Conservation (phyloP, 2,329 filamentous ascomycete genomes). For the Aspergillus quadricinctus region DNA sequence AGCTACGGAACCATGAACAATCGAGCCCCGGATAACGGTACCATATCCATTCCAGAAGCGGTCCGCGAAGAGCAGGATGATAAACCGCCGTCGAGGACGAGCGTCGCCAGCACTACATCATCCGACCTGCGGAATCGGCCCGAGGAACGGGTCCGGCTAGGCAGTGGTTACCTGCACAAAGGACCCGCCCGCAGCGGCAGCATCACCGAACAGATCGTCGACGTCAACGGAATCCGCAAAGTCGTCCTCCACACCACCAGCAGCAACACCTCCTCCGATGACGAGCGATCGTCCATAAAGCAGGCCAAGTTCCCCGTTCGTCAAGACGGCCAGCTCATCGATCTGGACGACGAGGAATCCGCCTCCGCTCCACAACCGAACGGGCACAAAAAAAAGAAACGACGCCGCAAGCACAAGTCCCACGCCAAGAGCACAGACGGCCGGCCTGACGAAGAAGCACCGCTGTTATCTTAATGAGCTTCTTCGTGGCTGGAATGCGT, state of each 20-base stretch:
- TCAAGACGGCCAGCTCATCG: conserved; percentile 10
- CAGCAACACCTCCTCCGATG: conserved; percentile 45
- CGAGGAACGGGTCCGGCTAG: conserved; percentile 18
- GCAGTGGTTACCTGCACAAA: conserved; percentile 33
- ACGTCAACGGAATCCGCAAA: conserved; percentile 70
- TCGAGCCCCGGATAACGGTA: conserved; percentile 18
- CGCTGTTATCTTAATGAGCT: conserved; percentile 10
- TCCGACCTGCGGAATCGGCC: conserved; percentile 18
- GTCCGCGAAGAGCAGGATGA: conserved; percentile 30
- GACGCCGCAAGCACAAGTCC: conserved; percentile 16
- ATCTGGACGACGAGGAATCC: conserved; percentile 7
- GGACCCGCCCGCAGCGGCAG: conserved; percentile 65
- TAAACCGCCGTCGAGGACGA: conserved; percentile 16
- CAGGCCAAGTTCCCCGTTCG: conserved; percentile 8
- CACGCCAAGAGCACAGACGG: conserved; percentile 4
- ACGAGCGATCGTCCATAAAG: conserved; percentile 7
- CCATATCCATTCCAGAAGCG: conserved; percentile 28
- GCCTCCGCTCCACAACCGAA: conserved; percentile 1
- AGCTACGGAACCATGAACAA: conserved; percentile 49
- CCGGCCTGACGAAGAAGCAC: conserved; percentile 9
- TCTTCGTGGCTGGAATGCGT: neutral
- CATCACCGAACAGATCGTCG: conserved; percentile 74
- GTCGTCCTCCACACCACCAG: conserved; percentile 68
- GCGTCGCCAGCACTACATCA: conserved; percentile 21
- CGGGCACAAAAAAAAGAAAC: conserved; percentile 22